A percentile compares a stretch with the other conserved stretches of the same genome.
phyloP scores from a whole-genome alignment of 2,329 filamentous ascomycete species.

The Parascedosporium putredinis region DNA sequence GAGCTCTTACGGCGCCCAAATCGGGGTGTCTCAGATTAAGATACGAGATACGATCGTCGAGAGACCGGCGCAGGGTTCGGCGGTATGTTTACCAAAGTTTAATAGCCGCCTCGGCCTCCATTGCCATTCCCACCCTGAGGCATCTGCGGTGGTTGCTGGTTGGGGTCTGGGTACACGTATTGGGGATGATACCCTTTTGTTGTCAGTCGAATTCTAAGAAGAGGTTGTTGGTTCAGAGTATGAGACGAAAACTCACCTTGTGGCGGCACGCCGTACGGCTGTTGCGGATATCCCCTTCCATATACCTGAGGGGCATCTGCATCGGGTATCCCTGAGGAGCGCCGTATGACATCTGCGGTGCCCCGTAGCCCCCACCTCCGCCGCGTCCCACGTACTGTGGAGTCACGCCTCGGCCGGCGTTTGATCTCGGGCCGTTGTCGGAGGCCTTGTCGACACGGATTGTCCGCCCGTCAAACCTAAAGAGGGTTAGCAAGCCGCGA shows the following conservation, averaged over 20 bases:
- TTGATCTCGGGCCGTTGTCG: slow-evolving; percentile 59
- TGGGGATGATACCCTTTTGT: slow-evolving; percentile 6
- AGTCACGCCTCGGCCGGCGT: slow-evolving; percentile 38
- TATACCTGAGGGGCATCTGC: slow-evolving; percentile 27
- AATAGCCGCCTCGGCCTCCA: slow-evolving; percentile 30
- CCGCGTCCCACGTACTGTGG: slow-evolving; percentile 30
- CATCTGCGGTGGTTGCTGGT: slow-evolving; percentile 26
- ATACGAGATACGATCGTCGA: slow-evolving; percentile 6
- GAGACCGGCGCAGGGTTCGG: not conserved
- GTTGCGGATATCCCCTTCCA: slow-evolving; percentile 27
- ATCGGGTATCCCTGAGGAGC: slow-evolving; percentile 23
- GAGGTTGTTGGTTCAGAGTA: too few species aligned
- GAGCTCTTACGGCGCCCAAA: not conserved
- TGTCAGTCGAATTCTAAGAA: not conserved
- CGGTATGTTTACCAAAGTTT: slow-evolving; percentile 11
- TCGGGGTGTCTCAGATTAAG: slow-evolving; percentile 8
- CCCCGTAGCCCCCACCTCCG: slow-evolving; percentile 35
- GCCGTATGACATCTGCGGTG: slow-evolving; percentile 26
- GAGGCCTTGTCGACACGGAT: slow-evolving; percentile 96
- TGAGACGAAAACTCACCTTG: slow-evolving; percentile 27
- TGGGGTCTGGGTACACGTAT: slow-evolving; percentile 13
- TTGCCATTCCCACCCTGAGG: slow-evolving; percentile 23
- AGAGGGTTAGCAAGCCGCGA: slow-evolving; percentile 8
- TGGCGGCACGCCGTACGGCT: slow-evolving; percentile 26
- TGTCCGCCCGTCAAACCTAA: slow-evolving; percentile 81